A percentile compares a stretch with the other conserved stretches of the same genome.
Evolutionary conservation across 257 asterid species (phyloP).

Genomic region (Vinca minor): DNA sequence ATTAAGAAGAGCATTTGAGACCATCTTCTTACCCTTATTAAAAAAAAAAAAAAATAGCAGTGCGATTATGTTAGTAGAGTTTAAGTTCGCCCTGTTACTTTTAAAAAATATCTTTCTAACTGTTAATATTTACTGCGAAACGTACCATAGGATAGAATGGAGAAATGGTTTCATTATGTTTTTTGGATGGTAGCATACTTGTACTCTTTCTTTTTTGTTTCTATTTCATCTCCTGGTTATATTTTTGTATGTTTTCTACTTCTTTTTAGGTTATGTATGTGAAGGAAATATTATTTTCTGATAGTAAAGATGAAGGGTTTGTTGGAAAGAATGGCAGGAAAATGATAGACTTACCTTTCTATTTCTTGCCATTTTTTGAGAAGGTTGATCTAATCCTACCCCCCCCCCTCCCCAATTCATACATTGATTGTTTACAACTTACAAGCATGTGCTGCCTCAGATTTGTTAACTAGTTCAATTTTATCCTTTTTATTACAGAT

Average conservation of each 20-base stretch:
- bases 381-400: conserved; percentile 41
- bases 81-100: not conserved
- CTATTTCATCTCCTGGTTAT: no score
- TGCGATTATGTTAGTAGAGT: not conserved
- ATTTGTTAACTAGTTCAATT: not conserved
- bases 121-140: no score
- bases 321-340: conserved; percentile 60
- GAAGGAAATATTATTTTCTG: conserved; percentile 74
- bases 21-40: no score
- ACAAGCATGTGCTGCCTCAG: not conserved
- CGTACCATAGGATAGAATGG: not conserved
- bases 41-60: no score
- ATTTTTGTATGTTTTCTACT: conserved; percentile 17
- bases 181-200: no score
- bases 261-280: conserved; percentile 67
- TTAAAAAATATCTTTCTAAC: no score
- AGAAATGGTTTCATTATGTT: no score
- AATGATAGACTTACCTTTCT: conserved; percentile 75
- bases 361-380: conserved; percentile 75
- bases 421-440: no score
- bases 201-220: no score
- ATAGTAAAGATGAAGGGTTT: conserved; percentile 40
- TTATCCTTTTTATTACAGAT: conserved; percentile 33
- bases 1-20: not conserved
- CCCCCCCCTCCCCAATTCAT: not conserved